Evolutionary conservation across 768 basidiomycete species (phyloP), one percentile per base, ranked within the genome.

Genomic region (Strobilomyces echinocephalus): DNA sequence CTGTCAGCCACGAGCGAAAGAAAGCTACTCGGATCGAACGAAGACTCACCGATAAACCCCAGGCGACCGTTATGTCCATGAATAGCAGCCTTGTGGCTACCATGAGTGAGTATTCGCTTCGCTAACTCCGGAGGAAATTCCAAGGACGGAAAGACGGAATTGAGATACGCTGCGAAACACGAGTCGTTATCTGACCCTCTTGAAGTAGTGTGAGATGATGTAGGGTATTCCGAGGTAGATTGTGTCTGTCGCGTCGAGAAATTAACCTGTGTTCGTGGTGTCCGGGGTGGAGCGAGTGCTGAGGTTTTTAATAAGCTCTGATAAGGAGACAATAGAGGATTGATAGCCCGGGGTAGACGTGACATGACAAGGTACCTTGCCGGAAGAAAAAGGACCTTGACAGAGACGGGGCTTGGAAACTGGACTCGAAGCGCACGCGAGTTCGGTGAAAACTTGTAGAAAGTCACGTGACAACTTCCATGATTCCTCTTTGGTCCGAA

Each of bases 41-140:
- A 36, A 33, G 40, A 45, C 55, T 8, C 26, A 88, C 89, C 91
- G 28, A 90, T 75, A 62, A 92, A 93, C 39, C 79, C 74, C 42
- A 88, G 71, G 10, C 82, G 82, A 43, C 78, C 82, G 60, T 91
- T 91, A 65, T 91, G 87, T 2, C 90, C 87, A 48, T 76, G 68
- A 45, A 66, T 57, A 28, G 88, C 85, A 50, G 80, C 74, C 44
- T 75, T 79, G 69, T 89, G 90, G 69, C 87, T 89, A 8, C 77
- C 76, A 64, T 93, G 91, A 3, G 91, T 93, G 58, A 92, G 72
- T 56, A 89, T 76, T 54, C 90, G 81, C 58, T 76, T 76, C 8
- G 88, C 85, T 43, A 91, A 74, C 58, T 87, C 85, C 5, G 76
- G 74, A 12, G 87, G 81, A 67, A 93, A 92, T 46, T 79, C 72